Evolutionary conservation across 345 rosid species (phyloP).

Genomic region (Physaria fendleri): DNA sequence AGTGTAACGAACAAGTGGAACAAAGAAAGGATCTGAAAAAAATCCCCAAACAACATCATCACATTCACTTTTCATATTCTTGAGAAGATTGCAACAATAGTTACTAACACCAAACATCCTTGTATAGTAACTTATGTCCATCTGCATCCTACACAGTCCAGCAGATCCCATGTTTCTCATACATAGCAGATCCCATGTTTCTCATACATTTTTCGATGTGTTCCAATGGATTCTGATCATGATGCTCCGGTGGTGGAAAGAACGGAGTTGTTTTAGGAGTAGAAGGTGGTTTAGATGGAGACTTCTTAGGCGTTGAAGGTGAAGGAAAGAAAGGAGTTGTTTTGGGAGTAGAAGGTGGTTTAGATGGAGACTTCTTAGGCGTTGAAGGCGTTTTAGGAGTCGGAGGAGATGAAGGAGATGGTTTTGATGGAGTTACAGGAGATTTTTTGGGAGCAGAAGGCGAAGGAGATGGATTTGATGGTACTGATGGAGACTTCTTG

Average conservation of each 20-base stretch:
- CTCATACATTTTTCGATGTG: background rate
- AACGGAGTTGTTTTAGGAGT: too few relatives aligned
- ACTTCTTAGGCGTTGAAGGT: background rate
- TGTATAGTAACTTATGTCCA: too few relatives aligned
- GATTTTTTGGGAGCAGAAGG: too few relatives aligned
- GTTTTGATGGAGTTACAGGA: too few relatives aligned
- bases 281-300: background rate
- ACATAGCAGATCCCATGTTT: too few relatives aligned
- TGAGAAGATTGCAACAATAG: background rate
- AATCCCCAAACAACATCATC: background rate
- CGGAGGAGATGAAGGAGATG: too few relatives aligned
- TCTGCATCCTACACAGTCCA: constrained; percentile 1
- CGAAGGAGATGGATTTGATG: background rate
- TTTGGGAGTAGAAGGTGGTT: background rate
- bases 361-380: background rate
- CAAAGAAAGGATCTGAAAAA: background rate
- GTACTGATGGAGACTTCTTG: background rate
- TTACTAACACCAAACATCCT: too few relatives aligned
- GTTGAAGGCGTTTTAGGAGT: too few relatives aligned
- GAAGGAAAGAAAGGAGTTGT: background rate
- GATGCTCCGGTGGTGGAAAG: background rate
- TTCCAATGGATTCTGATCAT: background rate
- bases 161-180: constrained; percentile 12
- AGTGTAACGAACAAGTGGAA: too few relatives aligned
- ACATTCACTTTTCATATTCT: background rate